A percentile compares a stretch with the other conserved stretches of the same genome.
These are phyloP conservation scores for Barbatosphaeria neglecta DNA, from an alignment of 495 filamentous ascomycete species.

Conservation along the genomic window DNA sequence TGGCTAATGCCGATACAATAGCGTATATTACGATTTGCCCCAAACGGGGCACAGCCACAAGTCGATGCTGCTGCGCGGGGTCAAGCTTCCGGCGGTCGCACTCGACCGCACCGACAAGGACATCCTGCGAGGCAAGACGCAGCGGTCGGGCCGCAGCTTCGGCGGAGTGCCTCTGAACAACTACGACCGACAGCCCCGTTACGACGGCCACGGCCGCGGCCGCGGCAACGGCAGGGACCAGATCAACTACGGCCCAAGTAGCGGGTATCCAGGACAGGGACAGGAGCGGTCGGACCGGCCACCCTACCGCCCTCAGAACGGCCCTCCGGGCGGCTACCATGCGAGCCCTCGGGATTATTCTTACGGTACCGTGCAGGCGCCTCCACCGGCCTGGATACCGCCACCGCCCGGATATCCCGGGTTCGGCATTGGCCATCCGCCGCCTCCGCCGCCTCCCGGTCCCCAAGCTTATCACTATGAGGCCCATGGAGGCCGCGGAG, in stretches of 20 bases:
- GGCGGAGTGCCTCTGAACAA: constrained; percentile 27
- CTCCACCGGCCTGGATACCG: constrained; percentile 28
- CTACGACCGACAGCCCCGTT: constrained; percentile 7
- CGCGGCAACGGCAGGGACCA: constrained; percentile 19
- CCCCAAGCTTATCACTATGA: constrained; percentile 1
- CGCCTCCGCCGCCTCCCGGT: constrained; percentile 32
- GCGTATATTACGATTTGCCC: constrained; percentile 77
- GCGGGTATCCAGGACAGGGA: constrained; percentile 12
- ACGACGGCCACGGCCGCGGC: constrained; percentile 6
- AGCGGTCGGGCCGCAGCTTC: constrained; percentile 44
- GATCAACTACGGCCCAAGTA: constrained; percentile 30
- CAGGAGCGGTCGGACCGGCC: constrained; percentile 2
- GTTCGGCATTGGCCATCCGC: constrained; percentile 30
- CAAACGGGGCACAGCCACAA: constrained; percentile 63
- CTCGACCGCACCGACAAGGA: constrained; percentile 66
- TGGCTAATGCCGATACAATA: constrained; percentile 20
- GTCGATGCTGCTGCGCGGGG: constrained; percentile 83
- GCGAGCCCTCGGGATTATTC: constrained; percentile 17
- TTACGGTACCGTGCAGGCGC: constrained; percentile 7
- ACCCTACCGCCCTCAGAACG: constrained; percentile 22
- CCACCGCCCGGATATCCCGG: constrained; percentile 32
- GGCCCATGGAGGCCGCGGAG: constrained; percentile 1
- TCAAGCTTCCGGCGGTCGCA: constrained; percentile 55
- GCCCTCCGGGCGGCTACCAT: too few species aligned
- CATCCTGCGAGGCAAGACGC: constrained; percentile 47